phyloP scores from a whole-genome alignment of 2,329 filamentous ascomycete species.

The Cercospora sp. region DNA sequence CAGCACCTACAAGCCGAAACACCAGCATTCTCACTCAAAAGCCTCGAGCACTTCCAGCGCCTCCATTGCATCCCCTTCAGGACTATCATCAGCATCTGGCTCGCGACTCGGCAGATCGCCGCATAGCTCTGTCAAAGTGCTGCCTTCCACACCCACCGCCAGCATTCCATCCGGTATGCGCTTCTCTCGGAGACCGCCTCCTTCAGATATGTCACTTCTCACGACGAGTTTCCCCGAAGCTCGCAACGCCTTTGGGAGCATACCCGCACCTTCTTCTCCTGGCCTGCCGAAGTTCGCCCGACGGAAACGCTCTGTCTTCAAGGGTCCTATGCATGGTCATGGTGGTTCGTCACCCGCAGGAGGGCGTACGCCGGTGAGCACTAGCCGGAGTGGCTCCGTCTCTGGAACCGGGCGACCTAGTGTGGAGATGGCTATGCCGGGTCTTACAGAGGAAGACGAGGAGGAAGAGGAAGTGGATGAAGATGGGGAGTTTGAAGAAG shows the following conservation, averaged over 20 bases:
- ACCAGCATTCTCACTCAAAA: slow-evolving; percentile 80
- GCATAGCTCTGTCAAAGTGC: slow-evolving; percentile 89
- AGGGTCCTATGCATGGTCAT: slow-evolving; percentile 62
- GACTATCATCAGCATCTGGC: slow-evolving; percentile 54
- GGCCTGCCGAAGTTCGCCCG: slow-evolving; percentile 73
- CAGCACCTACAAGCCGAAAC: slow-evolving; percentile 82
- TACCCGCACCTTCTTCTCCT: slow-evolving; percentile 54
- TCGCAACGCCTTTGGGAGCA: slow-evolving; percentile 25
- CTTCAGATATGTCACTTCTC: slow-evolving; percentile 34
- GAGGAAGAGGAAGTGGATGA: slow-evolving; percentile 33
- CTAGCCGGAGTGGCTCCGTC: slow-evolving; percentile 41
- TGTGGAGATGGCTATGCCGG: slow-evolving; percentile 67
- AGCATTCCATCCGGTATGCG: slow-evolving; percentile 77
- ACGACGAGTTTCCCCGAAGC: slow-evolving; percentile 32
- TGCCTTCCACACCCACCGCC: slow-evolving; percentile 80
- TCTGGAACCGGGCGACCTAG: slow-evolving; percentile 69
- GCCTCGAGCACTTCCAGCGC: slow-evolving; percentile 87
- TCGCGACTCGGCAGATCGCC: slow-evolving; percentile 69
- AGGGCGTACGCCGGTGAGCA: slow-evolving; percentile 1
- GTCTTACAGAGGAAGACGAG: slow-evolving; percentile 36
- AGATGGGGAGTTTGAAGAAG: slow-evolving; percentile 37
- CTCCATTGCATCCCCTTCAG: slow-evolving; percentile 56
- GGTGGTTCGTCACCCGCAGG: slow-evolving; percentile 45
- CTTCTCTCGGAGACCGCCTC: slow-evolving; percentile 47
- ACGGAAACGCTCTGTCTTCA: slow-evolving; percentile 77